A percentile compares a stretch with the other conserved stretches of the same genome.
phyloP scores from a whole-genome alignment of 495 filamentous ascomycete species.

The Recurvomyces mirabilis region DNA sequence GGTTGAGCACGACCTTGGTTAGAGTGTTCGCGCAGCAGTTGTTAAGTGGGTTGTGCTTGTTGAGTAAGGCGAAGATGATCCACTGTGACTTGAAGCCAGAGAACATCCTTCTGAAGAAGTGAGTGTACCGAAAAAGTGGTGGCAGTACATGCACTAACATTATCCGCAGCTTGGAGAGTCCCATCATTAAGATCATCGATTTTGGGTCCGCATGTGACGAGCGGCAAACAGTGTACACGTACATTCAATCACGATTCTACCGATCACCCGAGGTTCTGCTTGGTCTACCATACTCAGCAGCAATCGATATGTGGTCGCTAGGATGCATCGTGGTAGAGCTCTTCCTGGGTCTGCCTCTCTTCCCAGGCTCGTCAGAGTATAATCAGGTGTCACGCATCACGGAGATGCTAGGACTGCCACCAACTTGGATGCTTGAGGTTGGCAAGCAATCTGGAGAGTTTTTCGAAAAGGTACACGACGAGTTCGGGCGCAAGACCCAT shows the following conservation, averaged over 20 bases:
- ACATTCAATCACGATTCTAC: constrained; percentile 98
- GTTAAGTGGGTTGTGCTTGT: constrained; percentile 76
- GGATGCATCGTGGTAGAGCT: constrained; percentile 98
- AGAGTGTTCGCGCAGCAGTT: constrained; percentile 97
- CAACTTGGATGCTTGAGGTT: constrained; percentile 99
- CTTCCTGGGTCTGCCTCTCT: constrained; percentile 88
- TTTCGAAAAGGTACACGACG: constrained; percentile 90
- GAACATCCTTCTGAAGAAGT: constrained; percentile 97
- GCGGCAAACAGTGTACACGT: constrained; percentile 97
- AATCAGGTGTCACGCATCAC: constrained; percentile 96
- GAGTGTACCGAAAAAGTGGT: constrained; percentile 21
- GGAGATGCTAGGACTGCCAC: constrained; percentile 94
- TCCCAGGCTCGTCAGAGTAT: constrained; percentile 97
- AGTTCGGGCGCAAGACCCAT: constrained; percentile 80
- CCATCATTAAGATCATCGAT: constrained; percentile 99
- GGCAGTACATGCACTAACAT: constrained; percentile 14
- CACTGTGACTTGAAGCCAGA: constrained; percentile 99
- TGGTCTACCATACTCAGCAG: constrained; percentile 89
- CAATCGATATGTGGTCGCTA: constrained; percentile 99
- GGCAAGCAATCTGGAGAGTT: constrained; percentile 97
- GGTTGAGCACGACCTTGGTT: constrained; percentile 92
- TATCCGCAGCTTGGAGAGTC: constrained; percentile 67
- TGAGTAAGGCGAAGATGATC: constrained; percentile 95
- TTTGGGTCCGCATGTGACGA: constrained; percentile 99
- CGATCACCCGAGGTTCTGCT: constrained; percentile 92